phyloP scores from a whole-genome alignment of 1,139 yeast species.

The Geotrichum restrictum region DNA sequence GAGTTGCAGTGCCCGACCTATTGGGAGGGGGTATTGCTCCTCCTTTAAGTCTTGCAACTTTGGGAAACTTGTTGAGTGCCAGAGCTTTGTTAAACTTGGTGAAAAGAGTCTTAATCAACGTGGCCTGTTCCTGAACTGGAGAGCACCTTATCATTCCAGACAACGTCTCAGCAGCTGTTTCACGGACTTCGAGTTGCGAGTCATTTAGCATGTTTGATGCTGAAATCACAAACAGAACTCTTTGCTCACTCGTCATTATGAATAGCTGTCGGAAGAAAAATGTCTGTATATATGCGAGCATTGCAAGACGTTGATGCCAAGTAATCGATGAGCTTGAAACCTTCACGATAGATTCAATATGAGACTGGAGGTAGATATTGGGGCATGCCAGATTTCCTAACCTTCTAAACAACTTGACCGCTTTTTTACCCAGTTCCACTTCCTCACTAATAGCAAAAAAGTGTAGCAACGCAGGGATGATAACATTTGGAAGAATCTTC shows the following conservation, averaged over 20 bases:
- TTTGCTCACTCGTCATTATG: constrained; percentile 49
- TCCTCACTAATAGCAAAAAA: constrained; percentile 75
- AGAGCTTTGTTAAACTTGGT: constrained; percentile 42
- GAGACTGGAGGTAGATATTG: constrained; percentile 42
- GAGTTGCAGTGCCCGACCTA: constrained; percentile 27
- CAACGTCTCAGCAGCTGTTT: constrained; percentile 67
- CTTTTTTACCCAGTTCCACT: constrained; percentile 62
- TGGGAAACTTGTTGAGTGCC: constrained; percentile 29
- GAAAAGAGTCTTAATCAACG: constrained; percentile 40
- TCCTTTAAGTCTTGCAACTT: constrained; percentile 13
- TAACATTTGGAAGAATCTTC: constrained; percentile 41
- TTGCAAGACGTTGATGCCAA: constrained; percentile 64
- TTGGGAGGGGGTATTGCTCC: constrained; percentile 22
- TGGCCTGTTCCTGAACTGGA: constrained; percentile 53
- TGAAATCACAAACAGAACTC: constrained; percentile 49
- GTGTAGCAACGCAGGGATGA: constrained; percentile 69
- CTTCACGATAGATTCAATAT: constrained; percentile 52
- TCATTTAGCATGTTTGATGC: constrained; percentile 57
- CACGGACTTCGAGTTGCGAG: constrained; percentile 69
- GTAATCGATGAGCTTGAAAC: constrained; percentile 46
- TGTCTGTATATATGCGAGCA: constrained; percentile 69
- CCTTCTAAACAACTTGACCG: constrained; percentile 50
- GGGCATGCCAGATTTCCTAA: constrained; percentile 60
- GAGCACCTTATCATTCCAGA: constrained; percentile 80
- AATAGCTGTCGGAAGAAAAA: constrained; percentile 71